Base-by-base conservation (phyloP, 83 land plant genomes). In the Diphasiastrum complanatum region DNA sequence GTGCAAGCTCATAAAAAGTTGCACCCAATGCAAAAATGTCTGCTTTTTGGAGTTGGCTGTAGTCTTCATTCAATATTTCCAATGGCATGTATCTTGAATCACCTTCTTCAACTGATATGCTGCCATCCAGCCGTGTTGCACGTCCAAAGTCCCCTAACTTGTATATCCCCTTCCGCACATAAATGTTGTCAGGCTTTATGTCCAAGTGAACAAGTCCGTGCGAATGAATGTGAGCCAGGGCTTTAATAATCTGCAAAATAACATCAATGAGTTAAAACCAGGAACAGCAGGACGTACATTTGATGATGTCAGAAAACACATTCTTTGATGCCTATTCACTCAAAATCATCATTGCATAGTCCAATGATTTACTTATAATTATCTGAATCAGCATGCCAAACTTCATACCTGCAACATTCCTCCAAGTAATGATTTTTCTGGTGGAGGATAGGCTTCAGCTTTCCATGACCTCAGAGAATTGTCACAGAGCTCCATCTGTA, bases 401-500 rank as follows among this genome's bases (percentile, higher is more conserved):
- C n/a, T n/a, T n/a, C n/a, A n/a, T 57, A 91, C 97, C 81, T 93
- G 99, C 55, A 73, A 67, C 80, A 89, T 48, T 37, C 69, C 76
- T 51, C 65, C 74, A 56, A 81, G 60, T 20, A 81, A 66, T 30
- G 80, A 82, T 45, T 52, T 73, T 41, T 85, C 89, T 10, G 69
- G 43, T 3, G 49, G 62, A 19, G 48, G 36, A 3, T 54, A 47
- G 19, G 71, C 55, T 40, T 49, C 58, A 37, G 61, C 43, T 57
- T 38, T 68, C 5, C 40, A 51, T 25, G 62, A 45, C 20, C 81
- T 66, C 38, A 93, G 68, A 49, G 74, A 79, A 35, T 65, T 41
- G 52, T 93, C 99, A 73, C 99, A 93, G 14, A 93, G 91, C 79
- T 89, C 99, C 96, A 86, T 85, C 59, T 93, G 99, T 51, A 93